Base-by-base conservation (phyloP, 1,284 basidiomycete species). In the Naganishia liquefaciens region DNA sequence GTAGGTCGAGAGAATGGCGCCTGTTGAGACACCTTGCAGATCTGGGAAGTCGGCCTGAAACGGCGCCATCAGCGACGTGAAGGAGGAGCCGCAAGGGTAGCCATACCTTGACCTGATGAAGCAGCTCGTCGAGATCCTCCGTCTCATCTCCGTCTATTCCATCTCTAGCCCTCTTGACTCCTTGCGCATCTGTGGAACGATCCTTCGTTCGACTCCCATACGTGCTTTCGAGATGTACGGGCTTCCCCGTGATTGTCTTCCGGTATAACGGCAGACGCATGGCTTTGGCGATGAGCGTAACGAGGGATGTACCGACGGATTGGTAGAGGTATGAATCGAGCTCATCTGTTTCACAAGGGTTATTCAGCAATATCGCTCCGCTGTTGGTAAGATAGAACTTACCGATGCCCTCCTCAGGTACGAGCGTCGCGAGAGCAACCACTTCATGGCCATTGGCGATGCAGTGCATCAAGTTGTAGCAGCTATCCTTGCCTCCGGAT, bases 311-410 rank as follows among this genome's bases (percentile, higher is more conserved):
- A 0, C 94, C 96, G 42, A 99, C 94, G 7, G 95, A 97, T 77
- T 99, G 96, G 77, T 97, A 99, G 79, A 99, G 85, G 81, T 95
- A 99, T 50, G 95, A 98, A 79, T 99, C 95, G 72, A 98, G 86
- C 82, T 99, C 96, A 82, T 98, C 96, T 96, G 77, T 54, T 5
- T 23, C 11, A 40, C 10, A 66, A 43, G 60, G 69, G 70, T 65
- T 68, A 70, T 70, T 30, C 53, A 64, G 53, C 62, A n/a, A n/a
- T n/a, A 60, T 54, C 63, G 30, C 51, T 39, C 50, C 23, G 54
- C 62, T 71, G 69, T 23, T 47, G 2, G 27, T 66, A 42, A 40
- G 49, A 61, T 65, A 27, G 42, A 23, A 67, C 79, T 70, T 72
- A 93, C 93, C 93, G 85, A 90, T 90, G 71, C 91, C 93, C 51